Conservation (phyloP, 805 yeast genomes). For the Suhomyces prunicola region DNA sequence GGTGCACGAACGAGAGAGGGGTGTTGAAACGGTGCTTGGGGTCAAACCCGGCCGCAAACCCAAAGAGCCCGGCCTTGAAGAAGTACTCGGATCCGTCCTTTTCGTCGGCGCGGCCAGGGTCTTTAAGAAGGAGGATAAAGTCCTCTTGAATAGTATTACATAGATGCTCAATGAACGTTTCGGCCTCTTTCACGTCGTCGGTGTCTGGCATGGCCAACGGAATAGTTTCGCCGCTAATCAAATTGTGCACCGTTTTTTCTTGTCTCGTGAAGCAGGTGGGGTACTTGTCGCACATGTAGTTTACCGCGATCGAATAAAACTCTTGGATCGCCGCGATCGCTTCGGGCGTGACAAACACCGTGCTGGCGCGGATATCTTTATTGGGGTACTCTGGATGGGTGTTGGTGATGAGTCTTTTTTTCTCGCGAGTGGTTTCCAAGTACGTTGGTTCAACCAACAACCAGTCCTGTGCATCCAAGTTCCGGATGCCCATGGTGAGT, state of each 20-base stretch:
- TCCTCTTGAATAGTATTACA: constrained; percentile 39
- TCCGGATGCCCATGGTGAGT: constrained; percentile 57
- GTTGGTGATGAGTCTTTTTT: constrained; percentile 27
- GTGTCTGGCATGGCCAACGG: constrained; percentile 12
- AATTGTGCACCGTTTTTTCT: constrained; percentile 13
- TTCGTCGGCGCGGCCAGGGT: constrained; percentile 25
- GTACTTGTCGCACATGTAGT: constrained; percentile 35
- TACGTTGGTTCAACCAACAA: constrained; percentile 38
- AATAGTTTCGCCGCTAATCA: constrained; percentile 23
- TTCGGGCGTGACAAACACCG: constrained; percentile 33
- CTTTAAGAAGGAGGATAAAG: constrained; percentile 37
- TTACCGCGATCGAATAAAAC: constrained; percentile 28
- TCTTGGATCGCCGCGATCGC: constrained; percentile 34
- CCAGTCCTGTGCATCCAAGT: constrained; percentile 38
- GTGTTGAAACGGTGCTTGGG: constrained; percentile 36
- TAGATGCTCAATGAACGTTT: constrained; percentile 20
- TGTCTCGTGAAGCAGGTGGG: constrained; percentile 33
- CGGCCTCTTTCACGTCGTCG: constrained; percentile 8
- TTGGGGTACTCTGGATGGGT: constrained; percentile 30
- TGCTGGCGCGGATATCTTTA: constrained; percentile 24
- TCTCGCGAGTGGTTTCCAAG: constrained; percentile 21
- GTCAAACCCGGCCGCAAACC: constrained; percentile 45
- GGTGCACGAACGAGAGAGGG: constrained; percentile 38
- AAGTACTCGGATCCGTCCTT: constrained; percentile 35
- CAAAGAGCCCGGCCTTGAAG: constrained; percentile 44